phyloP scores from a whole-genome alignment of 2,329 filamentous ascomycete genomes.

The Pseudogymnoascus sp. region DNA sequence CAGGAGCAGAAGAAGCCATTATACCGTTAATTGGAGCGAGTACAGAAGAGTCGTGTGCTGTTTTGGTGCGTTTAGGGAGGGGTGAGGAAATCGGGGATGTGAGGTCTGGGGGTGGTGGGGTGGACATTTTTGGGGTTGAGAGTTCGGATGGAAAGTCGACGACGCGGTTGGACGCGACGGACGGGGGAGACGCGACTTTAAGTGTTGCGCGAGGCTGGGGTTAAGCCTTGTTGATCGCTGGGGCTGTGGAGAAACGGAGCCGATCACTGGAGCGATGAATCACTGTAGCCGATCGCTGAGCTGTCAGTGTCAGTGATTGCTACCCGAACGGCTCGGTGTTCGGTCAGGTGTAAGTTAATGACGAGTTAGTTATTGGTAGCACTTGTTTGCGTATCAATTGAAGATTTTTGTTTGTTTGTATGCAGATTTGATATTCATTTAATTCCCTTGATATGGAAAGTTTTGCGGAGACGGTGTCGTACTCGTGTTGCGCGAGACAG shows the following conservation, averaged over 20 bases:
- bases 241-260: neutral
- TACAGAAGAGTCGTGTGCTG: neutral
- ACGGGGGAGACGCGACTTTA: constrained; percentile 1
- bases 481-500: neutral
- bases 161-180: neutral
- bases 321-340: neutral
- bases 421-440: neutral
- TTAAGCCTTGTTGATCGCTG: neutral
- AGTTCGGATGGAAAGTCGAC: neutral
- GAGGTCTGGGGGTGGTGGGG: constrained; percentile 1
- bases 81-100: constrained; percentile 22
- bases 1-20: neutral
- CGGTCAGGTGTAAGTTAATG: neutral
- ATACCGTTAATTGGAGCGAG: neutral
- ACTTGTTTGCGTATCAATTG: neutral
- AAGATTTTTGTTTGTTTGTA: neutral
- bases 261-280: neutral
- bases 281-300: neutral
- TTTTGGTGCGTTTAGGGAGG: constrained; percentile 21
- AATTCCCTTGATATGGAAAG: neutral
- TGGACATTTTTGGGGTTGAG: constrained; percentile 5
- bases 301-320: neutral
- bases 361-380: neutral
- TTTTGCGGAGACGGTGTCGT: neutral
- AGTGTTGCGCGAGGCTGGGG: neutral